Conservation (phyloP, 2,329 filamentous ascomycete genomes). For the Fusarium lateritium region DNA sequence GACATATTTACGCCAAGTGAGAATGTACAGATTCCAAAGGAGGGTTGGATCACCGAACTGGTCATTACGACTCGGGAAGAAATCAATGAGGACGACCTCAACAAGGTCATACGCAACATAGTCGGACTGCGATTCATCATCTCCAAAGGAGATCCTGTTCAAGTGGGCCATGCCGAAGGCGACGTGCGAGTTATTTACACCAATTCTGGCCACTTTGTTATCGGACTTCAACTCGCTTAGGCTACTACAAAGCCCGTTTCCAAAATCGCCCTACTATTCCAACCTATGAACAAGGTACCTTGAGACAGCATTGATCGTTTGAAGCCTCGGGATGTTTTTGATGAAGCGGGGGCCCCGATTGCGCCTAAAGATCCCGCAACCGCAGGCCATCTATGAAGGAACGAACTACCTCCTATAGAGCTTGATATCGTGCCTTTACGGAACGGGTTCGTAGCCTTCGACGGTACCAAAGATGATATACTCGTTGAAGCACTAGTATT, state of each 20-base stretch:
- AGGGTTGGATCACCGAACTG: constrained; percentile 9
- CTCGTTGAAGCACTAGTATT: too few relatives aligned
- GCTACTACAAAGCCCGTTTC: background rate
- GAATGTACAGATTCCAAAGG: background rate
- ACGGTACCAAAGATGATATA: too few relatives aligned
- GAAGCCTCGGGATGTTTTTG: too few relatives aligned
- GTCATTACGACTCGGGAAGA: background rate
- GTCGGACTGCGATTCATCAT: constrained; percentile 1
- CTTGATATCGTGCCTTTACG: background rate
- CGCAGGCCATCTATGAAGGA: constrained; percentile 5
- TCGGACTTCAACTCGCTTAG: background rate
- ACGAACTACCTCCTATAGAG: background rate
- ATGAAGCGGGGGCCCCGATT: background rate
- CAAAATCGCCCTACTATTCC: background rate
- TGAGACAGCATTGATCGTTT: background rate
- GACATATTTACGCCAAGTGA: background rate
- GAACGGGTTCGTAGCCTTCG: too few relatives aligned
- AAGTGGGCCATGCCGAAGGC: background rate
- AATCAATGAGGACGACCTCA: background rate
- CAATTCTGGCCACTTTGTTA: background rate
- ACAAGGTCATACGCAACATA: background rate
- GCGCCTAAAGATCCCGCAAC: background rate
- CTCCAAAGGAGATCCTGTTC: background rate
- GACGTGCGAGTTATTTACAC: background rate
- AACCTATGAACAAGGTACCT: background rate